Percentiles rank a stretch among this genome's conserved stretches.
Conservation (phyloP, 1,284 basidiomycete species). For the Austroboletus niveus region DNA sequence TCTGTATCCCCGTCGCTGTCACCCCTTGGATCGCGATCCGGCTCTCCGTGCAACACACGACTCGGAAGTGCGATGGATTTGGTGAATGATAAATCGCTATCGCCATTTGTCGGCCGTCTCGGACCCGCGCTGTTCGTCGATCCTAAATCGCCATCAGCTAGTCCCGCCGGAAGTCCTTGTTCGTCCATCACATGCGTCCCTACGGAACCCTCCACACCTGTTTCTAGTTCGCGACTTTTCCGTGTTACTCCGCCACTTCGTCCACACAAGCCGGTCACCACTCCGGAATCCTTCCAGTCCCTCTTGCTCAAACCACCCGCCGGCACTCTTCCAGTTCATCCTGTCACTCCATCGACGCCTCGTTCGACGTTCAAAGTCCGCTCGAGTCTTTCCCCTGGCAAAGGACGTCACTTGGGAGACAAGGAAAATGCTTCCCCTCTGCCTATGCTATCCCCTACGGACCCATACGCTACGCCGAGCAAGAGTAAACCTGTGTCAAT, state of each 20-base stretch:
- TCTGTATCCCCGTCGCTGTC: slow-evolving; percentile 12
- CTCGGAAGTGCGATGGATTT: neutral
- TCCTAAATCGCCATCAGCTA: slow-evolving; percentile 2
- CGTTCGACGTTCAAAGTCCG: slow-evolving; percentile 12
- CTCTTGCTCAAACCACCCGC: slow-evolving; percentile 31
- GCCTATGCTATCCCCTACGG: slow-evolving; percentile 30
- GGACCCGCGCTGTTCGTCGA: slow-evolving; percentile 27
- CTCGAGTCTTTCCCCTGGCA: slow-evolving; percentile 28
- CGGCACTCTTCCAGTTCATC: slow-evolving; percentile 25
- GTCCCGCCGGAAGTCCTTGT: slow-evolving; percentile 5
- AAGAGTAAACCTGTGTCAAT: slow-evolving; percentile 24
- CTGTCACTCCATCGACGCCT: slow-evolving; percentile 28
- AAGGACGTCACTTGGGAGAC: slow-evolving; percentile 30
- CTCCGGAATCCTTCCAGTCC: slow-evolving; percentile 35
- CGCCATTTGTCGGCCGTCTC: slow-evolving; percentile 29
- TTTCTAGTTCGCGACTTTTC: slow-evolving; percentile 9
- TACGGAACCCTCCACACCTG: slow-evolving; percentile 27
- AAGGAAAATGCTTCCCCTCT: slow-evolving; percentile 50
- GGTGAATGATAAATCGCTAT: slow-evolving; percentile 1
- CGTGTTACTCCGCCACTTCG: slow-evolving; percentile 29
- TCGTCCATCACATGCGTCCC: neutral
- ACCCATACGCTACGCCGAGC: slow-evolving; percentile 33
- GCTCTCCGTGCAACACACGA: slow-evolving; percentile 9
- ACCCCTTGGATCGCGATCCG: neutral
- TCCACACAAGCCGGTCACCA: slow-evolving; percentile 29